These are phyloP conservation scores for Clarireedia homoeocarpa DNA, from an alignment of 2,329 filamentous ascomycete species.

Conservation along the genomic window DNA sequence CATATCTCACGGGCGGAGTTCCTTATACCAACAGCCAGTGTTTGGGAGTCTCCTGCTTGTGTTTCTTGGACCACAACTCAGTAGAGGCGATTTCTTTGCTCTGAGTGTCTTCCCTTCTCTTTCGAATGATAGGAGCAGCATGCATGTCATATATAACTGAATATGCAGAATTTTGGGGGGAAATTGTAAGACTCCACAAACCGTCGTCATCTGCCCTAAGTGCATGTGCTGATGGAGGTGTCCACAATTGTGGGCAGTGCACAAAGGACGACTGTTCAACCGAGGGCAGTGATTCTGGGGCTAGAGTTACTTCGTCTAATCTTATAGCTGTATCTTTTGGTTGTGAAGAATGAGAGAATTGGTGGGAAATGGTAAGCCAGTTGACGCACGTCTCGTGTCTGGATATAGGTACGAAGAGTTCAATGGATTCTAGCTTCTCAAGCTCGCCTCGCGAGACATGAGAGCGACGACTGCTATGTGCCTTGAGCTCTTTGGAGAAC, in stretches of 20 bases:
- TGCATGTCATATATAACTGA: slow-evolving; percentile 14
- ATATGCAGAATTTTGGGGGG: not conserved
- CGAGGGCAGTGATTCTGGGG: no score
- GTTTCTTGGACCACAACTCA: slow-evolving; percentile 17
- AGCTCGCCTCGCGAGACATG: not conserved
- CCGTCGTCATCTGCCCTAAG: not conserved
- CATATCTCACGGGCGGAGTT: not conserved
- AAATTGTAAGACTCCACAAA: slow-evolving; percentile 13
- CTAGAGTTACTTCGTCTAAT: no score
- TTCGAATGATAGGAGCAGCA: slow-evolving; percentile 15
- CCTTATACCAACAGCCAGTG: slow-evolving; percentile 19
- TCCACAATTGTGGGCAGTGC: no score
- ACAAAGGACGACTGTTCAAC: no score
- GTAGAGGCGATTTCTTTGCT: slow-evolving; percentile 15
- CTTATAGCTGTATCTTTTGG: no score
- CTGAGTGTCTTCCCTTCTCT: slow-evolving; percentile 11
- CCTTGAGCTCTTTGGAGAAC: not conserved
- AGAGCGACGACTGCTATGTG: not conserved
- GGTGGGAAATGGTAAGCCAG: not conserved
- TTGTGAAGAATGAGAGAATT: no score
- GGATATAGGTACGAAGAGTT: not conserved
- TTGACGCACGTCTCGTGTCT: not conserved
- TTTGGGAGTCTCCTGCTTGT: slow-evolving; percentile 13
- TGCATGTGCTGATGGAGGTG: no score
- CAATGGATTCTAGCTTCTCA: not conserved